Evolutionary conservation across 2,329 filamentous ascomycete species (phyloP), one percentile per base, ranked within the genome.

Genomic region (Xylaria sp.): DNA sequence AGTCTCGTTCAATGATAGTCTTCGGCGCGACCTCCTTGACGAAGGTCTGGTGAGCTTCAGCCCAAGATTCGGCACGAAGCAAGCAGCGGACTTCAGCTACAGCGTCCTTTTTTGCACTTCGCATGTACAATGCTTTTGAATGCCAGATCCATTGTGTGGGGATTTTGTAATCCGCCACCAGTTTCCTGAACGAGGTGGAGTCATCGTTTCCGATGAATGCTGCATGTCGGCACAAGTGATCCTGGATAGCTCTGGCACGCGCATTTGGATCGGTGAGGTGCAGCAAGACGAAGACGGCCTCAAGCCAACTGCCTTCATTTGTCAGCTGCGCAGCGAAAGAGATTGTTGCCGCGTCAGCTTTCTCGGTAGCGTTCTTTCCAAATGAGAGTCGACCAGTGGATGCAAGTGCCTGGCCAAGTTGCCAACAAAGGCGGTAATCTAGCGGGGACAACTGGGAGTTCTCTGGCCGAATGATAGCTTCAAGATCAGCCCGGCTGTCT

Each of bases 1-100:
- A 95, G 77, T 97, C 91, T 49, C 91, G 89, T 75, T 93, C 91
- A 67, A 99, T 91, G 69, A 99, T 87, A 11, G 93, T 89, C 31
- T 86, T 84, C 0, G 96, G 96, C 0, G 92, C 96, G 33, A 98
- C 94, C 70, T 91, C 86, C 69, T 88, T 88, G 67, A 91, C 87
- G 61, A 99, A 90, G 0, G 95, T 92, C 31, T 89, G 87, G 79
- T 98, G 96, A 0, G 96, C 96, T 76, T 96, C 92, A 33, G 88
- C 84, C 79, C 89, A 92, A 47, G 92, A 89, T 44, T 87, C 86
- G 1, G 94, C 95, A 55, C 89, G 88, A 66, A 98, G 86, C 13
- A 99, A 88, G 74, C 90, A 96, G 61, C 90, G 86, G 10, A 95
- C 92, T 78, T 97, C 93, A 5, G 84, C 83, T 51, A 84, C 85